Evolutionary conservation across 2,329 filamentous ascomycete genomes (phyloP).

Genomic region (Didymosphaeria variabile): DNA sequence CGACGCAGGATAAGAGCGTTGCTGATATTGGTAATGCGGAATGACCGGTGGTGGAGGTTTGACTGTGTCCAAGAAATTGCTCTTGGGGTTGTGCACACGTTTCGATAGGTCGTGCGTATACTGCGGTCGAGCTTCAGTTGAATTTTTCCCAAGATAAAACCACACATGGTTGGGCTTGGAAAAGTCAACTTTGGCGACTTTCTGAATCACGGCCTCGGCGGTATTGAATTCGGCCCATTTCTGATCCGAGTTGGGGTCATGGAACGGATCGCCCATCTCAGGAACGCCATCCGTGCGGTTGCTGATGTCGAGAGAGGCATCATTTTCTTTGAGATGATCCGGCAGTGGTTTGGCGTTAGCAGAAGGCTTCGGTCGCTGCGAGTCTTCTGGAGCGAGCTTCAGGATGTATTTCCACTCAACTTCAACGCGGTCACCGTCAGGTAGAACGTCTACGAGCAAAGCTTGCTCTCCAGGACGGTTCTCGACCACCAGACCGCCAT

Average conservation of each 20-base stretch:
- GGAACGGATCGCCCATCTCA: conserved; percentile 57
- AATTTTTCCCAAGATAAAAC: conserved; percentile 86
- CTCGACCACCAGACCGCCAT: conserved; percentile 86
- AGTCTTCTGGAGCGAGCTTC: conserved; percentile 75
- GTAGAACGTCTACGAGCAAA: conserved; percentile 82
- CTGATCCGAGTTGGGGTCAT: conserved; percentile 54
- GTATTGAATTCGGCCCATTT: conserved; percentile 76
- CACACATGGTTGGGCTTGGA: conserved; percentile 79
- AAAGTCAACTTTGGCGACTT: conserved; percentile 75
- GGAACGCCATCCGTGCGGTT: conserved; percentile 62
- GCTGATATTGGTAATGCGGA: conserved; percentile 37
- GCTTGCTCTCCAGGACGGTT: conserved; percentile 80
- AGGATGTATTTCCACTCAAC: conserved; percentile 86
- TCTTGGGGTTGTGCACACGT: conserved; percentile 71
- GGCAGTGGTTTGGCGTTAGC: conserved; percentile 76
- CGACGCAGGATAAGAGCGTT: conserved; percentile 51
- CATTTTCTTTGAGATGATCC: conserved; percentile 58
- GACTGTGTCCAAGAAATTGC: conserved; percentile 77
- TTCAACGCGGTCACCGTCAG: conserved; percentile 79
- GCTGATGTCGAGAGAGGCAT: conserved; percentile 53
- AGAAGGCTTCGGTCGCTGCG: conserved; percentile 77
- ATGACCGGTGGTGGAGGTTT: conserved; percentile 49
- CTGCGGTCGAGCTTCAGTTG: conserved; percentile 88
- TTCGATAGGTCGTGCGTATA: conserved; percentile 81
- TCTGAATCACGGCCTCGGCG: conserved; percentile 50